Evolutionary conservation across 352 stramenopile species (phyloP).

Genomic region (Phytopythium boreale): DNA sequence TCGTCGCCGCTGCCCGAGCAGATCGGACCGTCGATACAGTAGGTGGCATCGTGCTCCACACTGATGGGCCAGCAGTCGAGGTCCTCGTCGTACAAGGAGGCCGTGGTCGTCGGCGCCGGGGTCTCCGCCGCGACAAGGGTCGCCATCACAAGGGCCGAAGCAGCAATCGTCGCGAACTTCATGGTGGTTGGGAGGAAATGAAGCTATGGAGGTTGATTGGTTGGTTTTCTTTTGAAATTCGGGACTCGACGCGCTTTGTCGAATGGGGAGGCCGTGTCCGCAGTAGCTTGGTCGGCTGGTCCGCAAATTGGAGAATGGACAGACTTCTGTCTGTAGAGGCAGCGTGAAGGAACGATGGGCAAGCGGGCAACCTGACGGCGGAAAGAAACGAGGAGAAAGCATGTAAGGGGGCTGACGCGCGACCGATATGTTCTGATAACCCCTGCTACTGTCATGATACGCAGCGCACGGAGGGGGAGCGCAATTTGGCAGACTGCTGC

Average conservation of each 20-base stretch:
- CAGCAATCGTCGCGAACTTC: constrained; percentile 26
- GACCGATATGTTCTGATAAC: background rate
- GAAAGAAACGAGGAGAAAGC: background rate
- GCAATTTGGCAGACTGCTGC: background rate
- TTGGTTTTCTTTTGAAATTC: constrained; percentile 1
- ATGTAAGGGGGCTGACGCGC: background rate
- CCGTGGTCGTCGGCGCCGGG: constrained; percentile 10
- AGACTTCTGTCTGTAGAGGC: background rate
- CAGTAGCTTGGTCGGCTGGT: background rate
- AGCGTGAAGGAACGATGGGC: background rate
- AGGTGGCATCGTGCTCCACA: constrained; percentile 44
- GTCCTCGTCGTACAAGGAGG: constrained; percentile 21
- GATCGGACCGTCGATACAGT: constrained; percentile 47
- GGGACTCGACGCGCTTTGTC: constrained; percentile 1
- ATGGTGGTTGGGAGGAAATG: constrained; percentile 13
- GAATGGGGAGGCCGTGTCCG: background rate
- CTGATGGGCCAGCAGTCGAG: constrained; percentile 30
- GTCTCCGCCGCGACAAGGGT: constrained; percentile 12
- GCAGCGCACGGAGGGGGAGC: background rate
- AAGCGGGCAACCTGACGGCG: background rate
- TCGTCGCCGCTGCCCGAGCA: constrained; percentile 28
- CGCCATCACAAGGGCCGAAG: constrained; percentile 10
- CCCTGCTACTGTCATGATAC: background rate
- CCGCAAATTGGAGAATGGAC: constrained; percentile 6
- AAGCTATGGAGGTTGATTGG: background rate